phyloP scores from a whole-genome alignment of 148 eudicot species.

The Cornus controversa region DNA sequence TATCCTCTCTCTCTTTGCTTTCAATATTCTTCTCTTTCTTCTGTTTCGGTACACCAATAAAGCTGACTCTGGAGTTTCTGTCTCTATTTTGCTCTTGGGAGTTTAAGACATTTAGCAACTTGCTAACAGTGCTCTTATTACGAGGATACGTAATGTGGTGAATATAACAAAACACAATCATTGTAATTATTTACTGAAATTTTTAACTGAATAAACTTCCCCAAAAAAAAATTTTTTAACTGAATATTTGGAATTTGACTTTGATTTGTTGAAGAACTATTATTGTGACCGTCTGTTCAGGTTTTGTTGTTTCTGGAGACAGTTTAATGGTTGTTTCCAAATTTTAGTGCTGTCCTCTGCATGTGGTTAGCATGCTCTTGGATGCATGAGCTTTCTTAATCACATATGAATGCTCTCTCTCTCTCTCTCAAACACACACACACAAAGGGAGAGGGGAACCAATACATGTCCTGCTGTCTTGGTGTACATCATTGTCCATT shows the following conservation, averaged over 20 bases:
- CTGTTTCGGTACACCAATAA: not conserved
- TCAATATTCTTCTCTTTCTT: not conserved
- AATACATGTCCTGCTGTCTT: not conserved
- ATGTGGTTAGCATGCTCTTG: too few species aligned
- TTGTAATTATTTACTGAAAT: not conserved
- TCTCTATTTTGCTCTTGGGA: not conserved
- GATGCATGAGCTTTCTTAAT: too few species aligned
- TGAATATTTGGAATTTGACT: not conserved
- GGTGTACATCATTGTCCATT: not conserved
- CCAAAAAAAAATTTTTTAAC: not conserved
- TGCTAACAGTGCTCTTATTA: not conserved
- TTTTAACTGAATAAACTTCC: not conserved
- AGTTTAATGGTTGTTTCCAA: too few species aligned
- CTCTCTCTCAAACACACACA: not conserved
- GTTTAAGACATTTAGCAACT: not conserved
- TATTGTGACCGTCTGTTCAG: not conserved
- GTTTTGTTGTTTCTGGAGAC: too few species aligned
- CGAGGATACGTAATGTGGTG: not conserved
- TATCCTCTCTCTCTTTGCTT: not conserved
- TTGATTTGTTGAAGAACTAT: not conserved
- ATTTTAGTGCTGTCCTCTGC: too few species aligned
- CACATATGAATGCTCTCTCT: too few species aligned
- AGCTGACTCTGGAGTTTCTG: not conserved
- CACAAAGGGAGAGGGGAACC: not conserved
- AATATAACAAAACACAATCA: not conserved